phyloP scores from a whole-genome alignment of 352 stramenopile genomes.

The Phytophthora palmivora region DNA sequence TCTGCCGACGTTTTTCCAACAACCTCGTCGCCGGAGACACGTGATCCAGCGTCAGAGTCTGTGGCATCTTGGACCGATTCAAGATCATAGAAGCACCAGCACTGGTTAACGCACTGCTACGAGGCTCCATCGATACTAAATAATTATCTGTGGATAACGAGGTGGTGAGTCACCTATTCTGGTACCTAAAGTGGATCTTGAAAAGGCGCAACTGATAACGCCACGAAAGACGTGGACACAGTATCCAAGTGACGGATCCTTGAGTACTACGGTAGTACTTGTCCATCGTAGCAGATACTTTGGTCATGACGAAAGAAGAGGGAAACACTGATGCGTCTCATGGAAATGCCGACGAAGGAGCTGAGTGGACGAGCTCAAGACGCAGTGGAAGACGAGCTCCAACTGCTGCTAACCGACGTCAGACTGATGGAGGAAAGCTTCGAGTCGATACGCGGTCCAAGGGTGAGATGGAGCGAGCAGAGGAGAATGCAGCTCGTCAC shows the following conservation, averaged over 20 bases:
- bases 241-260: constrained; percentile 15
- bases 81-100: constrained; percentile 77
- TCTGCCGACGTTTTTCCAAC: constrained; percentile 94
- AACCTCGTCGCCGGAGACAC: constrained; percentile 93
- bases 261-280: constrained; percentile 2
- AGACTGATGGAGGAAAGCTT: constrained; percentile 9
- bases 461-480: not conserved
- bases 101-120: constrained; percentile 60
- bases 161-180: constrained; percentile 23
- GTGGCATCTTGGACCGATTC: constrained; percentile 75
- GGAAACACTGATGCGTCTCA: constrained; percentile 12
- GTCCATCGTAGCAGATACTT: not conserved
- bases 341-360: constrained; percentile 2
- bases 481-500: not conserved
- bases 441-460: constrained; percentile 18
- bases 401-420: constrained; percentile 4
- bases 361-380: constrained; percentile 39
- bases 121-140: constrained; percentile 53
- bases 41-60: constrained; percentile 93
- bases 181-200: constrained; percentile 27
- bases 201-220: constrained; percentile 26
- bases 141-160: too few relatives aligned
- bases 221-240: constrained; percentile 19
- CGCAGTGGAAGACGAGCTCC: constrained; percentile 21
- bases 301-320: constrained; percentile 15